Evolutionary conservation across 148 eudicot species (phyloP).

Genomic region (Rhododendron molle): DNA sequence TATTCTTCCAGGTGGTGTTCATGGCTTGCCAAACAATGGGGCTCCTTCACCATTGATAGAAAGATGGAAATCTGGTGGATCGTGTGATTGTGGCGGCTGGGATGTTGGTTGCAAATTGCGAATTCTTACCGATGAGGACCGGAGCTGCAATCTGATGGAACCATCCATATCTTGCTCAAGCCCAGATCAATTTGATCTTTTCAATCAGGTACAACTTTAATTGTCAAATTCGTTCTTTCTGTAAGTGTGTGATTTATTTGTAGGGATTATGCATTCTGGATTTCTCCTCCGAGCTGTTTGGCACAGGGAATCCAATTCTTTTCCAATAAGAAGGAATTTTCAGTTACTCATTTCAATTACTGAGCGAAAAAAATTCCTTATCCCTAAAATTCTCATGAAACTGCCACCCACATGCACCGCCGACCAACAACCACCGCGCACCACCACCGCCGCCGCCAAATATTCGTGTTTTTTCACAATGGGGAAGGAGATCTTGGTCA

Average conservation of each 20-base stretch:
- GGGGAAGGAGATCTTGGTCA: not conserved
- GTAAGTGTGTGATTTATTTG: not conserved
- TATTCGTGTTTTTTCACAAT: not conserved
- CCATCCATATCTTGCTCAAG: slow-evolving; percentile 10
- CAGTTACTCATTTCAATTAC: not conserved
- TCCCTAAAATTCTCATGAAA: not conserved
- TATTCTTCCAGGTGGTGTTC: slow-evolving; percentile 75
- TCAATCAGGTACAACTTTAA: slow-evolving; percentile 43
- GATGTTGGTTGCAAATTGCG: slow-evolving; percentile 77
- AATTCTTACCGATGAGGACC: slow-evolving; percentile 38
- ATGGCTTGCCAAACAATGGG: slow-evolving; percentile 59
- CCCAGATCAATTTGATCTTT: slow-evolving; percentile 47
- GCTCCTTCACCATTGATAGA: slow-evolving; percentile 65
- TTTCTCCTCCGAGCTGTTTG: not conserved
- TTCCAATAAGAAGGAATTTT: not conserved
- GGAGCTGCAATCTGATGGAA: slow-evolving; percentile 15
- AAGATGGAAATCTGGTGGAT: slow-evolving; percentile 83
- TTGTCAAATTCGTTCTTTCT: not conserved
- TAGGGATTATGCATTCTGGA: not conserved
- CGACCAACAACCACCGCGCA: not conserved
- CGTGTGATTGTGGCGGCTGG: slow-evolving; percentile 99
- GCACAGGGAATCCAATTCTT: not conserved
- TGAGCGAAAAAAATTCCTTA: not conserved
- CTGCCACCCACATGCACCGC: not conserved
- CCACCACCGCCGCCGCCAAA: not conserved